Evolutionary conservation across 2,329 filamentous ascomycete genomes (phyloP).

Genomic region (Onygena corvina): DNA sequence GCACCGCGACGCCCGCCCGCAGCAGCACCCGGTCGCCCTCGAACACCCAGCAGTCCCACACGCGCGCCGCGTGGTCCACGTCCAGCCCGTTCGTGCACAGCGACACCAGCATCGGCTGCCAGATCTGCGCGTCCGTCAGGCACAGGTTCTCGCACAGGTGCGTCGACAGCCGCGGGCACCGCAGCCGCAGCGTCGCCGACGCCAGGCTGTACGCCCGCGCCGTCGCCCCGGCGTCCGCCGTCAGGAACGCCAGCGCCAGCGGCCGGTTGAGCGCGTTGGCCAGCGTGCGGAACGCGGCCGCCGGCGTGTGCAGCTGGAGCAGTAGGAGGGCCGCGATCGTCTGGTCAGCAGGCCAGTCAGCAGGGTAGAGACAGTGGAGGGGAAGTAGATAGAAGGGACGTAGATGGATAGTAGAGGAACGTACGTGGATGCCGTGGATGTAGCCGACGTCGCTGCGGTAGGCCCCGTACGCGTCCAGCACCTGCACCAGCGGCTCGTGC

Average conservation of each 20-base stretch:
- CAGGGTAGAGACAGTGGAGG: no score
- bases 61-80: constrained; percentile 42
- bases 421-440: constrained; percentile 45
- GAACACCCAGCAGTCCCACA: constrained; percentile 52
- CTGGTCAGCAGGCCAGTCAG: no score
- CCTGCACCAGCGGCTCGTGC: constrained; percentile 44
- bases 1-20: constrained; percentile 33
- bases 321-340: constrained; percentile 48
- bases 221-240: constrained; percentile 45
- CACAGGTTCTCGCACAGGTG: constrained; percentile 38
- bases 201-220: constrained; percentile 45
- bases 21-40: constrained; percentile 45
- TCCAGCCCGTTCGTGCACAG: constrained; percentile 42
- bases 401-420: constrained; percentile 15
- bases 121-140: constrained; percentile 35
- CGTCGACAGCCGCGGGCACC: constrained; percentile 43
- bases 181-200: constrained; percentile 46
- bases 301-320: constrained; percentile 42
- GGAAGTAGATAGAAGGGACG: constrained; percentile 7
- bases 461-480: constrained; percentile 51
- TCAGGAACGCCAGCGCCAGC: constrained; percentile 49
- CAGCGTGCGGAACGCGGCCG: constrained; percentile 46
- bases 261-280: constrained; percentile 51
- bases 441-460: constrained; percentile 53
- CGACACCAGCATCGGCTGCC: constrained; percentile 44